phyloP scores from a whole-genome alignment of 202 grass and related monocot species.

The Musa balbisiana region DNA sequence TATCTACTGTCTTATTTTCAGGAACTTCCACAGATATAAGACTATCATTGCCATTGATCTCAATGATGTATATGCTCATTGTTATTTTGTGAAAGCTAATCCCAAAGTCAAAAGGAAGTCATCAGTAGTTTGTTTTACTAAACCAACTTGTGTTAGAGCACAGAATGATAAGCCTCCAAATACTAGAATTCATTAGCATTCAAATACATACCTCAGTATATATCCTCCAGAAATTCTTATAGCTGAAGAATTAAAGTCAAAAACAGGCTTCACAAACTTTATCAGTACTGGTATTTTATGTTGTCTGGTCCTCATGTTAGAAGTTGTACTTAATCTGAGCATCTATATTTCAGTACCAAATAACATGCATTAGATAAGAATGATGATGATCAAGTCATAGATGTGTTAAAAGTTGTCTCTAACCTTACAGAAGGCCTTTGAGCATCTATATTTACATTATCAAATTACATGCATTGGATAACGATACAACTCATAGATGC shows the following conservation, averaged over 20 bases:
- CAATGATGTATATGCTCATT: slow-evolving; percentile 62
- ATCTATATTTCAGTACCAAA: slow-evolving; percentile 32
- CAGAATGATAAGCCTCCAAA: background rate
- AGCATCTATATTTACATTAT: slow-evolving; percentile 32
- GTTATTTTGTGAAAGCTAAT: slow-evolving; percentile 76
- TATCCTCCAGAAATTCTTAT: slow-evolving; percentile 57
- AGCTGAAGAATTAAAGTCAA: slow-evolving; percentile 82
- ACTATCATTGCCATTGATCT: slow-evolving; percentile 46
- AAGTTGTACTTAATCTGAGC: slow-evolving; percentile 44
- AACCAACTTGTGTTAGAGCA: background rate
- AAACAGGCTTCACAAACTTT: slow-evolving; percentile 78
- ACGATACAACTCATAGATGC: background rate
- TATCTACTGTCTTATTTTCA: slow-evolving; percentile 62
- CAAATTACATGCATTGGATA: background rate
- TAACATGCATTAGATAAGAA: background rate
- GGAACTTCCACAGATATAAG: slow-evolving; percentile 60
- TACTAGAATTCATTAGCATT: background rate
- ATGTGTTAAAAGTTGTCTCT: slow-evolving; percentile 32
- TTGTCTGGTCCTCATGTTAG: slow-evolving; percentile 44
- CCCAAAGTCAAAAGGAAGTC: background rate
- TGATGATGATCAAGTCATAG: background rate
- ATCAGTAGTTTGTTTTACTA: background rate
- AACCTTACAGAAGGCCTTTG: slow-evolving; percentile 66
- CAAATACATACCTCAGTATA: slow-evolving; percentile 47
- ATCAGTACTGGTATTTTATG: slow-evolving; percentile 51